Evolutionary conservation across 2,329 filamentous ascomycete genomes (phyloP).

Genomic region (Huntiella decipiens): DNA sequence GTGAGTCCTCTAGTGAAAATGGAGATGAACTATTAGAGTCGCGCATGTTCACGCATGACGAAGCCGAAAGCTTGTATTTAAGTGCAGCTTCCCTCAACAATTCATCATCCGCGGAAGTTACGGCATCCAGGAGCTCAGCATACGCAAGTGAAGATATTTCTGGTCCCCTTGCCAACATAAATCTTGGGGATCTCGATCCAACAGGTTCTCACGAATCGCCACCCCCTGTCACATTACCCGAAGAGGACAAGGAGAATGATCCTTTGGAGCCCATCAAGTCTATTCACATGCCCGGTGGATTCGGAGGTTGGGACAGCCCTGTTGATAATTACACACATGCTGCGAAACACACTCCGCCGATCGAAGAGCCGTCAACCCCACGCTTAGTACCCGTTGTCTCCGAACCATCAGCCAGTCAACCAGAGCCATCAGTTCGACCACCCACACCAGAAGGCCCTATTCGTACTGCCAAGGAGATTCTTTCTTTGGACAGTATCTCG

Average conservation of each 20-base stretch:
- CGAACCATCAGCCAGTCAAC: background rate
- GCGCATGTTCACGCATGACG: constrained; percentile 56
- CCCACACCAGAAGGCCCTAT: constrained; percentile 3
- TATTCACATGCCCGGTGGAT: constrained; percentile 10
- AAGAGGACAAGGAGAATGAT: background rate
- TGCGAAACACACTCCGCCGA: background rate
- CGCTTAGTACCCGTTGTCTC: background rate
- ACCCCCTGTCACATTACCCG: background rate
- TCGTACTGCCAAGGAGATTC: constrained; percentile 8
- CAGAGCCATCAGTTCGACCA: background rate
- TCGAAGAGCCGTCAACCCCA: background rate
- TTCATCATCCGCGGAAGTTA: constrained; percentile 8
- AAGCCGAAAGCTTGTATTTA: constrained; percentile 77
- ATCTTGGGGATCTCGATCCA: background rate
- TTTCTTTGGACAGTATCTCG: constrained; percentile 8
- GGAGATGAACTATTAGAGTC: constrained; percentile 41
- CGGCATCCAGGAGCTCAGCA: background rate
- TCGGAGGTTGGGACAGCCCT: constrained; percentile 1
- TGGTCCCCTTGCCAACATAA: background rate
- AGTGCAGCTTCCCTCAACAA: constrained; percentile 41
- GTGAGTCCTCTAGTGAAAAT: constrained; percentile 13
- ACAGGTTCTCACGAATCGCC: background rate
- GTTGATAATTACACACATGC: too few relatives aligned
- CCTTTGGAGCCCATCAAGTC: constrained; percentile 6
- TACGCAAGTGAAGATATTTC: background rate